Percentiles rank a stretch among this genome's conserved stretches.
Conservation (phyloP, 257 asterid species). For the Gynochthodes officinalis region DNA sequence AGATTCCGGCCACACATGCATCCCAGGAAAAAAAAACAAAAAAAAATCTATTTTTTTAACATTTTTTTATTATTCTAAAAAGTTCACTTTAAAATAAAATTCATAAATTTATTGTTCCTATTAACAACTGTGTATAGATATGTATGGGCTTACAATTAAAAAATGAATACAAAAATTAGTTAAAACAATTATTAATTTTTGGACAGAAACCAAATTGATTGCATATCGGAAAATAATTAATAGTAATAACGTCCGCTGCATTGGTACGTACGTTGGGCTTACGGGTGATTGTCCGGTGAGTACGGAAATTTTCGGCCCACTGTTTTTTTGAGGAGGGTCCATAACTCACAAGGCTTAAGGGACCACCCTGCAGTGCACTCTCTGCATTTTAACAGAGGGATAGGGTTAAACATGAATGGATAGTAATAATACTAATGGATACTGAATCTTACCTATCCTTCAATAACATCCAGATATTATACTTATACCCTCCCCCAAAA, state of each 20-base stretch:
- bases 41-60: too few relatives aligned
- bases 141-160: too few relatives aligned
- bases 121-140: too few relatives aligned
- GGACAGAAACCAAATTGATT: background rate
- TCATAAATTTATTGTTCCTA: too few relatives aligned
- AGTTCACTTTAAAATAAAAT: too few relatives aligned
- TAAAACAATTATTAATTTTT: too few relatives aligned
- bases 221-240: background rate
- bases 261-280: background rate
- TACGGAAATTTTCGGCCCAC: constrained; percentile 34
- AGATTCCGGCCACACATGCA: too few relatives aligned
- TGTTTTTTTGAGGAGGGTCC: background rate
- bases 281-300: constrained; percentile 31
- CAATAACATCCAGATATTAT: background rate
- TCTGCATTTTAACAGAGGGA: constrained; percentile 16
- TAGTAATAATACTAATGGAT: background rate
- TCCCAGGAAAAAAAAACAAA: too few relatives aligned
- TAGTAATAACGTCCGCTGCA: background rate
- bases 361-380: constrained; percentile 15
- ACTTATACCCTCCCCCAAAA: too few relatives aligned
- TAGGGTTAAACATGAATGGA: constrained; percentile 19
- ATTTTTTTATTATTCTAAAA: too few relatives aligned
- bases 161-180: too few relatives aligned
- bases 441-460: background rate
- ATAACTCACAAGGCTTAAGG: constrained; percentile 3